A percentile compares a stretch with the other conserved stretches of the same genome.
These are phyloP conservation scores for Apostasia ramifera DNA, from an alignment of 106 monocot genomes.

Conservation along the genomic window DNA sequence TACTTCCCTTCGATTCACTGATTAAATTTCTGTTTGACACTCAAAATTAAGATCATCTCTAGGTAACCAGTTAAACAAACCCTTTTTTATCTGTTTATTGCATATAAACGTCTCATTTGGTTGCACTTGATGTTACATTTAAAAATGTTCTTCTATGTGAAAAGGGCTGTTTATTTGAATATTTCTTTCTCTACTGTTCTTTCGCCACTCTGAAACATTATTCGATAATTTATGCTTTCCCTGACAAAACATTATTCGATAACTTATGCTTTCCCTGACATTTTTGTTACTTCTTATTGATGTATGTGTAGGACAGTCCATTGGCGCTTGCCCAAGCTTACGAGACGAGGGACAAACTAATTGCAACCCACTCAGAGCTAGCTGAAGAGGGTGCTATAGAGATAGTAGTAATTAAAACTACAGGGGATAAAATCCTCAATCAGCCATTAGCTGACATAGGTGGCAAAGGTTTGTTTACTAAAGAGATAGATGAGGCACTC, in stretches of 20 bases:
- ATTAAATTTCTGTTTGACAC: too few species aligned
- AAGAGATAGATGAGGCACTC: constrained; percentile 97
- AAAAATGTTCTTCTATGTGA: too few species aligned
- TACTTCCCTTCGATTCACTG: too few species aligned
- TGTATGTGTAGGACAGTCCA: constrained; percentile 81
- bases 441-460: constrained; percentile 97
- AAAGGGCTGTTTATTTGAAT: too few species aligned
- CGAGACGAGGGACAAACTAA: constrained; percentile 80
- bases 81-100: too few species aligned
- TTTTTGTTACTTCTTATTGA: not conserved
- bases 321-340: constrained; percentile 95
- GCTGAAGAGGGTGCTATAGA: constrained; percentile 89
- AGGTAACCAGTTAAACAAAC: too few species aligned
- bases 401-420: constrained; percentile 87
- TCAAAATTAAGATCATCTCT: too few species aligned
- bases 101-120: too few species aligned
- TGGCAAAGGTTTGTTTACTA: constrained; percentile 95
- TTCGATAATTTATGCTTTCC: not conserved
- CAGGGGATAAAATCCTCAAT: constrained; percentile 89
- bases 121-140: too few species aligned
- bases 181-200: too few species aligned
- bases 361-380: constrained; percentile 71
- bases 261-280: not conserved
- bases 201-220: too few species aligned
- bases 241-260: not conserved